A percentile compares a stretch with the other conserved stretches of the same genome.
Conservation (phyloP, 257 asterid genomes). For the Sherardia arvensis region DNA sequence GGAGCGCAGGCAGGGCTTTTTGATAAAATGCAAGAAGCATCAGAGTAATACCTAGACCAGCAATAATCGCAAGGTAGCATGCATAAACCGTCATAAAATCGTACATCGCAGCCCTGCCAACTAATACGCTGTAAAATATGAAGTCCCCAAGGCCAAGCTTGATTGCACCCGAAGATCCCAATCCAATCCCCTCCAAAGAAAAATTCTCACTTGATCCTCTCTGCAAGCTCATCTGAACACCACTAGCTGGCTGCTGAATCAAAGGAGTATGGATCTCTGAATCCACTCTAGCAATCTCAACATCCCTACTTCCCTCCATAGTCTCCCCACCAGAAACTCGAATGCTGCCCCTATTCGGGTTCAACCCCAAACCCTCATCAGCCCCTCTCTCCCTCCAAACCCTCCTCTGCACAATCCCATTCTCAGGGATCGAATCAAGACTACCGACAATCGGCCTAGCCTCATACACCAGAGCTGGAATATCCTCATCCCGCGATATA, state of each 20-base stretch:
- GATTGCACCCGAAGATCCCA: slow-evolving; percentile 90
- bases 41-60: slow-evolving; percentile 87
- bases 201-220: slow-evolving; percentile 39
- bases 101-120: slow-evolving; percentile 95
- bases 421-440: slow-evolving; percentile 19
- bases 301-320: slow-evolving; percentile 32
- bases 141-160: slow-evolving; percentile 95
- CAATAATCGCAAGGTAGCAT: slow-evolving; percentile 86
- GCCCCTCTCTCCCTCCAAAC: slow-evolving; percentile 63
- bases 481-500: slow-evolving; percentile 82
- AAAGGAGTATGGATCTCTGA: slow-evolving; percentile 75
- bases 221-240: slow-evolving; percentile 29
- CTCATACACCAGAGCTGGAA: slow-evolving; percentile 98
- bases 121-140: slow-evolving; percentile 88
- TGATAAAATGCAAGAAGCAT: slow-evolving; percentile 76
- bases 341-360: slow-evolving; percentile 10
- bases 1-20: slow-evolving; percentile 97
- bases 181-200: slow-evolving; percentile 74
- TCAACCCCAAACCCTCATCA: slow-evolving; percentile 11
- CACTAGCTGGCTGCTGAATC: slow-evolving; percentile 46
- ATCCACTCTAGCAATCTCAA: slow-evolving; percentile 12
- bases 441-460: slow-evolving; percentile 53
- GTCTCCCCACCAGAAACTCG: slow-evolving; percentile 7
- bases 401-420: slow-evolving; percentile 44
- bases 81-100: slow-evolving; percentile 96